Evolutionary conservation across 2,329 filamentous ascomycete species (phyloP), one percentile per base, ranked within the genome.

Genomic region (Talaromyces sp.): DNA sequence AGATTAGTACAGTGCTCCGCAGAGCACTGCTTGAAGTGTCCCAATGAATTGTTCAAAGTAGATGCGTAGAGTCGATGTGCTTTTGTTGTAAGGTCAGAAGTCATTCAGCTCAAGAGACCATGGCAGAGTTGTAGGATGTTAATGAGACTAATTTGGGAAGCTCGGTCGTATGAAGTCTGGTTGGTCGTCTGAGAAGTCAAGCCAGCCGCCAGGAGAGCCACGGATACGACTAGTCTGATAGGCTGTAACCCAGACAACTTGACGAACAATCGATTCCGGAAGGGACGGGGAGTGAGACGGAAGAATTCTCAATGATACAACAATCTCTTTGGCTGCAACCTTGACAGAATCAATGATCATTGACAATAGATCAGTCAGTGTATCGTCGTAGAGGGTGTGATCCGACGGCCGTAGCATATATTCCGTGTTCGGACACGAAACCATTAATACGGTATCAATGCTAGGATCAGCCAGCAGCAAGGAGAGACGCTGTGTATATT

Each of bases 1-100:
- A 22, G 35, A 24, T 47, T 19, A 9, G 72, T 72, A 73, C 73
- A 70, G 69, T 66, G 69, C 67, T 70, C 62, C 68, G 66, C 52
- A 62, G 41, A 66, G 67, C 65, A 66, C 65, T 63, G 64, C 61
- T 57, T 16, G 27, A 58, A 35, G 14, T 54, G 33, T 33, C 27
- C 39, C 41, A 48, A 57, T 50, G 56, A 35, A 48, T n/a, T 19
- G 45, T 27, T 58, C 41, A 57, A 41, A 35, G 35, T 33, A 10
- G 33, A 14, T 19, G 8, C 14, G 33, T 60, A 56, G 5, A 39
- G n/a, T 56, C 52, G 31, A 33, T 14, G 10, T 22, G 19, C 22
- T 22, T 56, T 6, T 56, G 11, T 9, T 24, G 11, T 22, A 8
- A 14, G 14, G 8, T 8, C 16, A 0, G 11, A 37, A 8, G 52